Conservation (phyloP, 306 rosid species). For the Sindora glabra region DNA sequence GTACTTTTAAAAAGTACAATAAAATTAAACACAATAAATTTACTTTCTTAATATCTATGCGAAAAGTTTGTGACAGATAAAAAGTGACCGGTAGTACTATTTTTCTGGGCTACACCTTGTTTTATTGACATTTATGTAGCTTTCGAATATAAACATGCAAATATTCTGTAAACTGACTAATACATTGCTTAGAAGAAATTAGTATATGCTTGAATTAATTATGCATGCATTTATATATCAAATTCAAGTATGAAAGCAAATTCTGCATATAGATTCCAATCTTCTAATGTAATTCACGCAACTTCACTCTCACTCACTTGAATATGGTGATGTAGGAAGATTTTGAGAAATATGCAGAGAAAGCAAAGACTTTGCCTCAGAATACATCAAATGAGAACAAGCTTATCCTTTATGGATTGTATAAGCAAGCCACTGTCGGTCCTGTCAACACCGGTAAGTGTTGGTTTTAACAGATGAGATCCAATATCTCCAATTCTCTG, state of each 20-base stretch:
- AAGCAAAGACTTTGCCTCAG: slow-evolving; percentile 71
- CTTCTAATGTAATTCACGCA: background rate
- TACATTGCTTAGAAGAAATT: background rate
- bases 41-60: too few relatives aligned
- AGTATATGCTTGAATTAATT: background rate
- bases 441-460: slow-evolving; percentile 61
- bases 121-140: background rate
- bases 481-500: background rate
- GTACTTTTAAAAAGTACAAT: too few relatives aligned
- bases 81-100: too few relatives aligned
- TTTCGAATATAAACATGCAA: background rate
- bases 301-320: background rate
- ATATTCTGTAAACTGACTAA: background rate
- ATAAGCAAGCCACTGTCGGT: slow-evolving; percentile 92
- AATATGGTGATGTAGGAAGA: slow-evolving; percentile 67
- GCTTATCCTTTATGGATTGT: slow-evolving; percentile 86
- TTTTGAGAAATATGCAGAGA: slow-evolving; percentile 76
- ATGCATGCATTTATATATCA: too few relatives aligned
- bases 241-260: too few relatives aligned
- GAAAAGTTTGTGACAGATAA: too few relatives aligned
- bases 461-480: background rate
- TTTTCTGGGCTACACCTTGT: too few relatives aligned
- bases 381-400: slow-evolving; percentile 52
- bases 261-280: background rate
- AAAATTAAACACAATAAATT: too few relatives aligned